phyloP scores from a whole-genome alignment of 345 rosid genomes.

The Salix koriyanagi region DNA sequence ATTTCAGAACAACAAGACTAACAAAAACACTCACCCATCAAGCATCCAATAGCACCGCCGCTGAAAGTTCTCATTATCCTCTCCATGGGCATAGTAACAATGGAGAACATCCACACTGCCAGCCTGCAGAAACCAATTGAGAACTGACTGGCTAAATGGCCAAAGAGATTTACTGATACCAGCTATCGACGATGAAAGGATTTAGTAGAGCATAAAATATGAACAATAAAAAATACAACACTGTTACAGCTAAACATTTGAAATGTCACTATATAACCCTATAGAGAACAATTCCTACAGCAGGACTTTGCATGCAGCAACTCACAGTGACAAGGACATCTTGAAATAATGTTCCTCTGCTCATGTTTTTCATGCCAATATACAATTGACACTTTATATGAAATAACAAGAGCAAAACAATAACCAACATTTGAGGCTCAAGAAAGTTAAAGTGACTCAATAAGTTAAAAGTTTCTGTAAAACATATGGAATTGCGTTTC shows the following conservation, averaged over 20 bases:
- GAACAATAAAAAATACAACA: neutral
- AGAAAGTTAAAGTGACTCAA: too few species aligned
- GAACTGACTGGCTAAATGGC: neutral
- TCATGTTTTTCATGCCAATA: neutral
- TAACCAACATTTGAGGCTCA: neutral
- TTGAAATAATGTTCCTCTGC: neutral
- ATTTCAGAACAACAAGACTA: constrained; percentile 8
- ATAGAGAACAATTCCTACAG: too few species aligned
- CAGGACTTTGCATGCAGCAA: too few species aligned
- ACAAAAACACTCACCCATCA: constrained; percentile 55
- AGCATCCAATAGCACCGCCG: constrained; percentile 96
- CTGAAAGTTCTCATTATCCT: constrained; percentile 75
- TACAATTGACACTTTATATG: neutral
- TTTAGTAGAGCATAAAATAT: neutral
- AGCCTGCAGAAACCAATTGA: constrained; percentile 38
- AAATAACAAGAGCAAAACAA: neutral
- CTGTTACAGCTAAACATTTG: neutral
- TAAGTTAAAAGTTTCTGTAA: neutral
- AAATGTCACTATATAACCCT: too few species aligned
- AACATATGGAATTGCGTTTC: neutral
- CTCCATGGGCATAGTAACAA: constrained; percentile 96
- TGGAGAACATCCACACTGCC: constrained; percentile 88
- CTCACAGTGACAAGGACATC: too few species aligned
- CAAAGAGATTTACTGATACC: neutral
- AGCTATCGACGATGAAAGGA: neutral